phyloP scores from a whole-genome alignment of 2,329 filamentous ascomycete species.

The Cadophora malorum region DNA sequence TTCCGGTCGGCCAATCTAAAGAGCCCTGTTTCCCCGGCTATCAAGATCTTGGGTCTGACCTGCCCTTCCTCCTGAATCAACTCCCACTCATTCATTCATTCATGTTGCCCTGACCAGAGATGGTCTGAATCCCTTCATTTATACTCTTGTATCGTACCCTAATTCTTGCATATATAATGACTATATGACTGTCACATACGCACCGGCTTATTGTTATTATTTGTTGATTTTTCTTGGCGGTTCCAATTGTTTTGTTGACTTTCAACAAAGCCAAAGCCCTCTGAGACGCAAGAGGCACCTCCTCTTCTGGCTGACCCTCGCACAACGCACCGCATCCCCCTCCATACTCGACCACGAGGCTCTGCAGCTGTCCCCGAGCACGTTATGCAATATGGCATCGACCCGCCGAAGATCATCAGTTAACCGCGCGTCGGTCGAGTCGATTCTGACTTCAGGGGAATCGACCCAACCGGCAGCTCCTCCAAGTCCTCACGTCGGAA shows the following conservation, averaged over 20 bases:
- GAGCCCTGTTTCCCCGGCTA: slow-evolving; percentile 11
- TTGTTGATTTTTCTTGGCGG: slow-evolving; percentile 32
- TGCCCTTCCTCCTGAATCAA: slow-evolving; percentile 18
- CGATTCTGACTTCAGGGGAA: slow-evolving; percentile 43
- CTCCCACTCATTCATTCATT: slow-evolving; percentile 5
- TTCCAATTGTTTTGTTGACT: slow-evolving; percentile 39
- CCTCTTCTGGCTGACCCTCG: slow-evolving; percentile 35
- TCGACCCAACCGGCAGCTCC: slow-evolving; percentile 34
- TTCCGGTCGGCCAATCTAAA: background rate
- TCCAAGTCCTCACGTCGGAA: slow-evolving; percentile 40
- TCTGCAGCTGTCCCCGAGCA: slow-evolving; percentile 32
- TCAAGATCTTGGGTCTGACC: background rate
- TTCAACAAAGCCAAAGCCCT: slow-evolving; percentile 33
- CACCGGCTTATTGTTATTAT: slow-evolving; percentile 30
- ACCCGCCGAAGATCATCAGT: slow-evolving; percentile 40
- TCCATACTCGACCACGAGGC: slow-evolving; percentile 35
- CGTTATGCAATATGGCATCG: slow-evolving; percentile 43
- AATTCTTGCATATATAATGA: slow-evolving; percentile 33
- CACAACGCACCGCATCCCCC: slow-evolving; percentile 35
- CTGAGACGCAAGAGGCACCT: slow-evolving; percentile 31
- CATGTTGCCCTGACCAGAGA: slow-evolving; percentile 16
- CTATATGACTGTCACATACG: slow-evolving; percentile 35
- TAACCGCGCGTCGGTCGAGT: slow-evolving; percentile 41
- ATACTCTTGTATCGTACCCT: slow-evolving; percentile 15
- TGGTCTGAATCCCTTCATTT: slow-evolving; percentile 30